phyloP scores from a whole-genome alignment of 306 rosid species.

The Acacia acuminata region DNA sequence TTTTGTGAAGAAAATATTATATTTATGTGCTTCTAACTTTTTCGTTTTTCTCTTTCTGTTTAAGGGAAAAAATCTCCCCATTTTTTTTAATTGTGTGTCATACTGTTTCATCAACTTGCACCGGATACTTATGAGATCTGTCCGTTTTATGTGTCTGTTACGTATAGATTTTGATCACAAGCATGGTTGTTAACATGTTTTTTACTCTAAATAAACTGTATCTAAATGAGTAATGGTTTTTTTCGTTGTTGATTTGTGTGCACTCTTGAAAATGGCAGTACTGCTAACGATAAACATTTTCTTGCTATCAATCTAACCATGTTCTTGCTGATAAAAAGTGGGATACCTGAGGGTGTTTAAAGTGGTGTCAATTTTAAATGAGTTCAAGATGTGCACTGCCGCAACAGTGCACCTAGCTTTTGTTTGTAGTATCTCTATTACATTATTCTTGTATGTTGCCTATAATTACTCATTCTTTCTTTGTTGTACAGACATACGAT shows the following conservation, averaged over 20 bases:
- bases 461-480: slow-evolving; percentile 25
- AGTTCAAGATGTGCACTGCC: slow-evolving; percentile 4
- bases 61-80: not conserved
- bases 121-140: slow-evolving; percentile 13
- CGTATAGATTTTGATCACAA: not conserved
- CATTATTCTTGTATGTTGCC: slow-evolving; percentile 3
- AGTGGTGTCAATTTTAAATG: slow-evolving; percentile 8
- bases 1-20: slow-evolving; percentile 11
- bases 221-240: not conserved
- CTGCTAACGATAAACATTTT: not conserved
- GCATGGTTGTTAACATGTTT: not conserved
- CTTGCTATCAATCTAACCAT: slow-evolving; percentile 13
- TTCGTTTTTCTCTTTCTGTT: not conserved
- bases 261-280: not conserved
- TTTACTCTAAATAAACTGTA: not conserved
- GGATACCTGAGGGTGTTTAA: slow-evolving; percentile 4
- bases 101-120: slow-evolving; percentile 10
- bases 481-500: slow-evolving; percentile 75
- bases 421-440: not conserved
- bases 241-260: not conserved
- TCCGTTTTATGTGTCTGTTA: slow-evolving; percentile 1
- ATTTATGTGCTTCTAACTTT: slow-evolving; percentile 5
- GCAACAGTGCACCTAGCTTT: slow-evolving; percentile 22
- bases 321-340: slow-evolving; percentile 4
- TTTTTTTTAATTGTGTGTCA: not conserved